Base-by-base conservation (phyloP, 1,139 yeast species). In the Hyphopichia fennica region DNA sequence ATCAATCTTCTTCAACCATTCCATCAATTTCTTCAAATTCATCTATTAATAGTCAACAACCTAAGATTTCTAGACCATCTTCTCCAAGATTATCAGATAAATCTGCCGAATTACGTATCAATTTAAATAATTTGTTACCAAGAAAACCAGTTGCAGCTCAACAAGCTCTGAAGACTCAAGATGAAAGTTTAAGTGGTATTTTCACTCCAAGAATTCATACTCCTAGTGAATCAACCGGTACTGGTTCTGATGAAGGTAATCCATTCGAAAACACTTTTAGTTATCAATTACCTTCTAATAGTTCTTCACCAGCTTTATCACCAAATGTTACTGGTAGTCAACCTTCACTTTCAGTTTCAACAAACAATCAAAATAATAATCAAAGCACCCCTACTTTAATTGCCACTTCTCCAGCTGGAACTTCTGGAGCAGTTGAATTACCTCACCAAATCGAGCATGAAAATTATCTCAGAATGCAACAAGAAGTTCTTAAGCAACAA, bases 151-250 rank as follows among this genome's bases (percentile, higher is more conserved):
- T n/a, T n/a, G 29, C 32, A 10, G 4, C 22, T 11, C 7, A 16
- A 13, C 23, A 17, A 18, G 14, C 35, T 4, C 9, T 18, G 27
- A 22, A n/a, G n/a, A 13, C 14, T 14, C 23, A 25, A 27, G 25
- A 33, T n/a, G 19, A 32, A 32, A 37, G 43, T 13, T 42, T 55
- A 18, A 49, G 46, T 23, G 77, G 72, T 2, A 62, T 68, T 22
- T 71, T 69, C 46, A 71, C 76, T 0, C 77, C 77, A 2, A 56
- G 54, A 14, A 59, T 71, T 27, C 57, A 53, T 40, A 67, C 76
- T 1, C 77, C 77, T 2, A 49, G 52, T 16, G 53, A 52, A 23
- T 51, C 58, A 13, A 25, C 28, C 32, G 29, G 35, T 13, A 22
- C 9, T 33, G 35, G 16, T 16, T 55, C 56, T 4, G 46, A 54